Evolutionary conservation across 192 early-diverging fungal genomes (phyloP), one percentile per base, ranked within the genome.

Genomic region (Linnemannia elongata): DNA sequence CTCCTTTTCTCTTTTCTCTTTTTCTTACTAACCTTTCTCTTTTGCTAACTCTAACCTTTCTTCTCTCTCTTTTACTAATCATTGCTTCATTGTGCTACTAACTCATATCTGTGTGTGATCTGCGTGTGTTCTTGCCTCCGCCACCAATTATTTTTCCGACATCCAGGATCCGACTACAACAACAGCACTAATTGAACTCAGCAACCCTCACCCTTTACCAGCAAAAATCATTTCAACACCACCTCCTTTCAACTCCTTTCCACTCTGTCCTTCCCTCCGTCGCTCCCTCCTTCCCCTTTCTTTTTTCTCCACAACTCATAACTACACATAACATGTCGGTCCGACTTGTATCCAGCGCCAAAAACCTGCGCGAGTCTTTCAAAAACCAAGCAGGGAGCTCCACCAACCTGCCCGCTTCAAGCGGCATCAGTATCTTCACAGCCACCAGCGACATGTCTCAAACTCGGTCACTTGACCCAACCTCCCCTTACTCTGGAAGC

Each of bases 331-430:
- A 57, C 24, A 87, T 87, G 85, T 80, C 85, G 17, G 12, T 87
- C 42, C 79, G 79, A 75, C 76, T 77, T n/a, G 75, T 80, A 42
- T 77, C 78, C 12, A 86, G 83, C 68, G 83, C 83, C 38, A 76
- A 77, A 44, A 87, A 78, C 70, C 39, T 87, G 70, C 79, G 79
- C 38, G 79, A 81, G 30, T 77, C 81, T 12, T 81, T 81, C 76
- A 87, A 71, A 66, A 30, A 69, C 39, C 44, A 44, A 66, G 10
- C 12, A 15, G 60, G 60, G 30, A 66, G 10, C 60, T 66, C 30
- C 10, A 35, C 12, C 60, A 33, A 33, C 10, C 39, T 22, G 18
- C 38, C 63, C 44, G 1, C 79, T 0, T 86, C 83, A n/a, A 87
- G 75, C 36, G 52, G 45, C 27, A 45, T 57, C 38, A 81, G 74